Evolutionary conservation across 1,284 basidiomycete species (phyloP).

Genomic region (Papiliotrema laurentii): DNA sequence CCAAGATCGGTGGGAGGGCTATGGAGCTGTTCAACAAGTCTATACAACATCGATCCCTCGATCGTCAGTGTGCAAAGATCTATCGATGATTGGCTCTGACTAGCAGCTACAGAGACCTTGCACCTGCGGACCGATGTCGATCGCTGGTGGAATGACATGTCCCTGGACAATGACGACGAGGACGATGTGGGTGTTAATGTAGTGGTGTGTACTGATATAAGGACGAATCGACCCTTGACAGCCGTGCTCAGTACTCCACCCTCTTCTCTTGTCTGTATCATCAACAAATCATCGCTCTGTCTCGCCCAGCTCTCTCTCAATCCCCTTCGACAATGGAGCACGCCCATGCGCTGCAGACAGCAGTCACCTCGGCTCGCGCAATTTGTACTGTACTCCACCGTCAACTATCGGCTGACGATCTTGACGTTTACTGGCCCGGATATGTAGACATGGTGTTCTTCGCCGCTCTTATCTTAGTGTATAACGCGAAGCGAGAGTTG

Average conservation of each 20-base stretch:
- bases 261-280: conserved; percentile 26
- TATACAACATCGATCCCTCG: conserved; percentile 7
- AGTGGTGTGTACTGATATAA: too few relatives aligned
- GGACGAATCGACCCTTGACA: neutral
- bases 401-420: conserved; percentile 3
- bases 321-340: conserved; percentile 13
- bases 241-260: conserved; percentile 9
- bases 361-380: conserved; percentile 14
- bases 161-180: conserved; percentile 6
- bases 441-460: conserved; percentile 27
- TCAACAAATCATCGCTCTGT: conserved; percentile 20
- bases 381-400: conserved; percentile 11
- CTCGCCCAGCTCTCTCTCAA: conserved; percentile 15
- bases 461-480: conserved; percentile 19
- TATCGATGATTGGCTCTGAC: neutral
- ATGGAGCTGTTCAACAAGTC: conserved; percentile 27
- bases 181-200: neutral
- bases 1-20: conserved; percentile 14
- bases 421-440: conserved; percentile 18
- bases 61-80: conserved; percentile 6
- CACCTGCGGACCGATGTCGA: conserved; percentile 19
- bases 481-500: conserved; percentile 11
- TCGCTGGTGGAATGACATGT: conserved; percentile 25
- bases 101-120: conserved; percentile 14
- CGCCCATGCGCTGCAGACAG: conserved; percentile 16